phyloP scores from a whole-genome alignment of 345 rosid genomes.

The Camelina laxa region DNA sequence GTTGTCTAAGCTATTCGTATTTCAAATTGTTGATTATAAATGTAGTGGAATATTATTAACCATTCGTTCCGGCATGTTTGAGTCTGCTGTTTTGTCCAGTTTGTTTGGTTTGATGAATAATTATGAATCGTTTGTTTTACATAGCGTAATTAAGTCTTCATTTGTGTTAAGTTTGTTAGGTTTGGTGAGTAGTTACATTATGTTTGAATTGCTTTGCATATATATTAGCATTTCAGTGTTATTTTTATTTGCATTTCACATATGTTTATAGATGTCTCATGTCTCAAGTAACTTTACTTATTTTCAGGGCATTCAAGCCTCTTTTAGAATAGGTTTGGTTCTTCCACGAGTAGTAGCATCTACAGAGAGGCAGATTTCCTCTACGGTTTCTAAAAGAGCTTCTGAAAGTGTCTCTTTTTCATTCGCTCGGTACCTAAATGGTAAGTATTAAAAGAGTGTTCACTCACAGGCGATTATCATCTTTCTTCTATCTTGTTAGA shows the following conservation, averaged over 20 bases:
- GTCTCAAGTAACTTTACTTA: constrained; percentile 6
- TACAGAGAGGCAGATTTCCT: constrained; percentile 41
- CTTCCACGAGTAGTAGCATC: constrained; percentile 38
- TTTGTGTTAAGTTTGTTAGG: background rate
- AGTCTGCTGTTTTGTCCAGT: background rate
- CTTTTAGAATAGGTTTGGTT: constrained; percentile 48
- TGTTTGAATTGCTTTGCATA: background rate
- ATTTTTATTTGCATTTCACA: constrained; percentile 10
- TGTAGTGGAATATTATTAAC: background rate
- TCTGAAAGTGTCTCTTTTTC: constrained; percentile 41
- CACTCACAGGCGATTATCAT: constrained; percentile 3
- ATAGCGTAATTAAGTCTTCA: background rate
- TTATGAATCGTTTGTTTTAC: constrained; percentile 5
- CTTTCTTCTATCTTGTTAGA: background rate
- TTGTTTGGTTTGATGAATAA: constrained; percentile 14
- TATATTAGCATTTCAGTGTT: constrained; percentile 16
- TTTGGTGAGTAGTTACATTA: constrained; percentile 2
- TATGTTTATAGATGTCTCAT: constrained; percentile 23
- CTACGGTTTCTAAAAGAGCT: constrained; percentile 26
- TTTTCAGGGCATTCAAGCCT: constrained; percentile 55
- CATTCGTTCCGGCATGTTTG: background rate
- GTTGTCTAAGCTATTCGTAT: background rate
- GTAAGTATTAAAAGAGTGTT: constrained; percentile 38
- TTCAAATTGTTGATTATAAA: background rate
- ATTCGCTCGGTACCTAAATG: constrained; percentile 42